A percentile compares a stretch with the other conserved stretches of the same genome.
These are phyloP conservation scores for Aspergillus nidulans DNA, from an alignment of 495 filamentous ascomycete species.

Conservation along the genomic window DNA sequence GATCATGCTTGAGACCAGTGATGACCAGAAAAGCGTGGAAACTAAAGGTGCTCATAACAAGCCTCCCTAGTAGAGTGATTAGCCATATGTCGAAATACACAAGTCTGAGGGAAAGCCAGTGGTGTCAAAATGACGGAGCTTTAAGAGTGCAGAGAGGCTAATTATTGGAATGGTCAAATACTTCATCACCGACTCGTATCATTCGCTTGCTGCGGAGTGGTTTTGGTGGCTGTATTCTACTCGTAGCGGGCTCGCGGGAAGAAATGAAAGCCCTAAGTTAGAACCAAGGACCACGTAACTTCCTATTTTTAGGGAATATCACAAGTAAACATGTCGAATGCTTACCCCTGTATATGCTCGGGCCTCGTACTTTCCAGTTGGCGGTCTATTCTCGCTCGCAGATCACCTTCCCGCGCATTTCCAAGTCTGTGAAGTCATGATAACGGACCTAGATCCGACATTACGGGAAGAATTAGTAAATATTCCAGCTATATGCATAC, in stretches of 20 bases:
- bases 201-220: background rate
- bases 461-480: background rate
- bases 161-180: too few relatives aligned
- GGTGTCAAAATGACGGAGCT: background rate
- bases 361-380: background rate
- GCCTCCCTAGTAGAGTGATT: too few relatives aligned
- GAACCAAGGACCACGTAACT: background rate
- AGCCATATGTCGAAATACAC: too few relatives aligned
- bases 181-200: background rate
- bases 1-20: too few relatives aligned
- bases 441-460: background rate
- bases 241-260: background rate
- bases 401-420: background rate
- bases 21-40: too few relatives aligned
- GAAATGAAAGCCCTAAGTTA: background rate
- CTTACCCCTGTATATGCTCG: background rate
- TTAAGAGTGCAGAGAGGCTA: background rate
- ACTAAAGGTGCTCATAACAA: too few relatives aligned
- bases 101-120: background rate
- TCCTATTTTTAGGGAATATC: background rate
- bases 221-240: background rate
- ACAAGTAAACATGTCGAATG: background rate
- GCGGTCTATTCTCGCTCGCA: background rate
- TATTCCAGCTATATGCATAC: background rate
- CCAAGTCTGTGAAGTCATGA: background rate